A percentile compares a stretch with the other conserved stretches of the same genome.
phyloP scores from a whole-genome alignment of 768 basidiomycete genomes.

The Termitomyces eurrhizus region DNA sequence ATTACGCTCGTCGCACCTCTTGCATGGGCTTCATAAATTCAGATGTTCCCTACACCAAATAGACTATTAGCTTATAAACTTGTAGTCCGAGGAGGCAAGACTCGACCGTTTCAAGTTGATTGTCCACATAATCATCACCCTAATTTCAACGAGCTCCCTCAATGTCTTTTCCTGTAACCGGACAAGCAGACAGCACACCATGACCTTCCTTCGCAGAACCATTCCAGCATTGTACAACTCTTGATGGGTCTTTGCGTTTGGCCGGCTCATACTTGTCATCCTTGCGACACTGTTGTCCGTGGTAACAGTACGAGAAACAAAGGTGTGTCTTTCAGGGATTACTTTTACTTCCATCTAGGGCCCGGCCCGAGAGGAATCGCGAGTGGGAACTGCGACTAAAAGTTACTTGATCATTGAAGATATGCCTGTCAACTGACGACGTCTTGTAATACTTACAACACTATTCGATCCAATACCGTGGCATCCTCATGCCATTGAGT shows the following conservation, averaged over 20 bases:
- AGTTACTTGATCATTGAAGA: background rate
- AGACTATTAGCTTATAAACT: background rate
- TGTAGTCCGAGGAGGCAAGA: background rate
- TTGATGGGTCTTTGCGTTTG: slow-evolving; percentile 32
- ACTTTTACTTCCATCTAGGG: background rate
- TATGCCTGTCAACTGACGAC: background rate
- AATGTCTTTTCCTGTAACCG: background rate
- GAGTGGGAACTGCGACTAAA: background rate
- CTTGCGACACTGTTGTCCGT: background rate
- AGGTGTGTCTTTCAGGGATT: background rate
- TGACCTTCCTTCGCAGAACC: slow-evolving; percentile 34
- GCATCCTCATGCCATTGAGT: background rate
- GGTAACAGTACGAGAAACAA: background rate
- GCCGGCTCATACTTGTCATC: slow-evolving; percentile 21
- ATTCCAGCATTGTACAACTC: slow-evolving; percentile 42
- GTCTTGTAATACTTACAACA: background rate
- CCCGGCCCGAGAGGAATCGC: background rate
- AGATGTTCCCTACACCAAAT: slow-evolving; percentile 17
- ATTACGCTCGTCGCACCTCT: slow-evolving; percentile 21
- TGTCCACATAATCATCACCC: slow-evolving; percentile 42
- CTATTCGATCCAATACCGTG: background rate
- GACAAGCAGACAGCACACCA: slow-evolving; percentile 25
- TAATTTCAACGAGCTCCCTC: slow-evolving; percentile 11
- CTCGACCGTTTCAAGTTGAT: slow-evolving; percentile 33
- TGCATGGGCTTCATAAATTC: slow-evolving; percentile 48